Evolutionary conservation across 2,329 filamentous ascomycete genomes (phyloP).

Genomic region (Colletotrichum horii): DNA sequence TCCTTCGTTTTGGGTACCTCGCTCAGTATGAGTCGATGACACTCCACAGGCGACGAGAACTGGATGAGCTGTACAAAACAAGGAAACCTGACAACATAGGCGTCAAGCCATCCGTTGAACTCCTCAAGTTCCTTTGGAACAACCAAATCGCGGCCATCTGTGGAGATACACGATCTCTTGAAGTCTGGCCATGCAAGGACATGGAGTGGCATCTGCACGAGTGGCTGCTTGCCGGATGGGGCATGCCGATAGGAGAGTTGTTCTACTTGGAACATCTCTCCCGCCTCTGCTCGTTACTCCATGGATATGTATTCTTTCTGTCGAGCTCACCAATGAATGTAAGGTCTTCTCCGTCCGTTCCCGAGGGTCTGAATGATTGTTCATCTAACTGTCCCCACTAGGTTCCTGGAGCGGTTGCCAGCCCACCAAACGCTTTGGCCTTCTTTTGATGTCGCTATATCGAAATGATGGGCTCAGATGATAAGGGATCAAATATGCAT

Average conservation of each 20-base stretch:
- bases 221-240: conserved; percentile 24
- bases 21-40: conserved; percentile 24
- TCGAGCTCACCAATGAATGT: conserved; percentile 23
- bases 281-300: not conserved
- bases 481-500: not conserved
- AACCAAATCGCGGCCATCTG: conserved; percentile 45
- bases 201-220: conserved; percentile 26
- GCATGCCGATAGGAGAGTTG: conserved; percentile 26
- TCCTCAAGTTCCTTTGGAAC: conserved; percentile 46
- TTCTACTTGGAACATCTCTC: conserved; percentile 23
- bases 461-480: not conserved
- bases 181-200: conserved; percentile 37
- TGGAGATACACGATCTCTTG: conserved; percentile 37
- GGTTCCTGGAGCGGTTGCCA: conserved; percentile 15
- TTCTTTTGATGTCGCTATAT: not conserved
- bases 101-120: conserved; percentile 38
- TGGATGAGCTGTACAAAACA: conserved; percentile 22
- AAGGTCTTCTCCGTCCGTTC: not conserved
- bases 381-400: not conserved
- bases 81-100: conserved; percentile 31
- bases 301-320: conserved; percentile 22
- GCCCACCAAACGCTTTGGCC: conserved; percentile 16
- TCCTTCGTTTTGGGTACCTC: conserved; percentile 26
- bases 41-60: conserved; percentile 10
- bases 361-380: not conserved